These are phyloP conservation scores for Pichia cactophila DNA, from an alignment of 1,139 yeast species.

Conservation along the genomic window DNA sequence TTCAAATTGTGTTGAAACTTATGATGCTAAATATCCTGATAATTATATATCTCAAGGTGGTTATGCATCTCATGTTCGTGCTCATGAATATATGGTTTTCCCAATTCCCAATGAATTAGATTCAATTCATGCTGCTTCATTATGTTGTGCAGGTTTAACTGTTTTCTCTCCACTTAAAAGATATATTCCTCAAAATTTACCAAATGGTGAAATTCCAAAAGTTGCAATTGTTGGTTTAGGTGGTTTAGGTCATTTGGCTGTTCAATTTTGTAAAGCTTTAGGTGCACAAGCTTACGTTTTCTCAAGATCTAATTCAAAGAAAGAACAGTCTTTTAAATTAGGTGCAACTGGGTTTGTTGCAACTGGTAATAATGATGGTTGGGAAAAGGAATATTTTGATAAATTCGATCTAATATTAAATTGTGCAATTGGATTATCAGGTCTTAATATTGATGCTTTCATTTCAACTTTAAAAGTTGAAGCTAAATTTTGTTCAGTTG, in stretches of 20 bases:
- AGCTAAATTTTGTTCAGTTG: conserved; percentile 48
- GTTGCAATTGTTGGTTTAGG: conserved; percentile 55
- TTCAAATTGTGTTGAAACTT: conserved; percentile 34
- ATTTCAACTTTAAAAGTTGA: conserved; percentile 37
- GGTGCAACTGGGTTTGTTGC: conserved; percentile 49
- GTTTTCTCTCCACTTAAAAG: conserved; percentile 48
- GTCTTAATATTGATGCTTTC: conserved; percentile 33
- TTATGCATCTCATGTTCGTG: conserved; percentile 52
- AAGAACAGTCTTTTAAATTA: conserved; percentile 41
- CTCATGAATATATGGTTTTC: conserved; percentile 45
- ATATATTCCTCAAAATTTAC: conserved; percentile 26
- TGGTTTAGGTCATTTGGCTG: conserved; percentile 55
- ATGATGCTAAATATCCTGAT: conserved; percentile 36
- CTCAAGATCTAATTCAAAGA: conserved; percentile 43
- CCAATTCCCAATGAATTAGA: conserved; percentile 47
- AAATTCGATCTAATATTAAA: conserved; percentile 41
- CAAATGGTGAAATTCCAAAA: conserved; percentile 35
- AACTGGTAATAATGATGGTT: conserved; percentile 38
- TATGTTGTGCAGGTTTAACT: conserved; percentile 63
- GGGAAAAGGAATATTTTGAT: conserved; percentile 32
- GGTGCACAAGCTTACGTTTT: conserved; percentile 54
- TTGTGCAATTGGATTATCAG: conserved; percentile 45
- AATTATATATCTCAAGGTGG: conserved; percentile 50
- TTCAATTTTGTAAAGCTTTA: conserved; percentile 46
- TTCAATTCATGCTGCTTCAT: conserved; percentile 47